A percentile compares a stretch with the other conserved stretches of the same genome.
Conservation (phyloP, 345 rosid species). For the Noccaea caerulescens region DNA sequence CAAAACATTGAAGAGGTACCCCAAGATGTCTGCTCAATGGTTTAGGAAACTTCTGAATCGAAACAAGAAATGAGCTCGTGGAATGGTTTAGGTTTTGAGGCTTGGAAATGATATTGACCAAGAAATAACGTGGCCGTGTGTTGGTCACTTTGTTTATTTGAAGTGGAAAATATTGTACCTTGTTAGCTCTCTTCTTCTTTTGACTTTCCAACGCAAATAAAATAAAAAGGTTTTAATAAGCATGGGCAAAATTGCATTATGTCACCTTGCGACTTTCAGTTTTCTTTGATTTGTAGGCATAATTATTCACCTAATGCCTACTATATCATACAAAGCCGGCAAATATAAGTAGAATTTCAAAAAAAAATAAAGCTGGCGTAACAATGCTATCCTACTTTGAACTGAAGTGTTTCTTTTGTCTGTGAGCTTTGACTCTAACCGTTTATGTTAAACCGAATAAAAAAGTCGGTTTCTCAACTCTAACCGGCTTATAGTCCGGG, state of each 20-base stretch:
- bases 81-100: not conserved
- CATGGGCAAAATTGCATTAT: slow-evolving; percentile 1
- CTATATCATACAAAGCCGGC: no score
- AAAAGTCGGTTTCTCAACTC: not conserved
- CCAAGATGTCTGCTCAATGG: slow-evolving; percentile 96
- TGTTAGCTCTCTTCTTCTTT: not conserved
- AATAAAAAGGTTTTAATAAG: not conserved
- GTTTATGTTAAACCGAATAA: not conserved
- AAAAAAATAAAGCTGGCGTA: no score
- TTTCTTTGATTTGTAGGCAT: no score
- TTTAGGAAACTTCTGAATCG: slow-evolving; percentile 63
- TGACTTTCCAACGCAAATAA: slow-evolving; percentile 17
- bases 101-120: not conserved
- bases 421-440: slow-evolving; percentile 20
- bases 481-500: not conserved
- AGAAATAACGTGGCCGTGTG: not conserved
- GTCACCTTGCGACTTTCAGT: not conserved
- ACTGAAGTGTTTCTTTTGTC: not conserved
- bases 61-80: slow-evolving; percentile 36
- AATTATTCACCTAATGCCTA: no score
- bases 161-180: slow-evolving; percentile 19
- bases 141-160: slow-evolving; percentile 14
- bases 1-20: slow-evolving; percentile 71
- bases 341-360: no score
- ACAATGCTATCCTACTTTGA: no score